phyloP scores from a whole-genome alignment of 805 yeast genomes.

The Saccharomycopsis amapae region DNA sequence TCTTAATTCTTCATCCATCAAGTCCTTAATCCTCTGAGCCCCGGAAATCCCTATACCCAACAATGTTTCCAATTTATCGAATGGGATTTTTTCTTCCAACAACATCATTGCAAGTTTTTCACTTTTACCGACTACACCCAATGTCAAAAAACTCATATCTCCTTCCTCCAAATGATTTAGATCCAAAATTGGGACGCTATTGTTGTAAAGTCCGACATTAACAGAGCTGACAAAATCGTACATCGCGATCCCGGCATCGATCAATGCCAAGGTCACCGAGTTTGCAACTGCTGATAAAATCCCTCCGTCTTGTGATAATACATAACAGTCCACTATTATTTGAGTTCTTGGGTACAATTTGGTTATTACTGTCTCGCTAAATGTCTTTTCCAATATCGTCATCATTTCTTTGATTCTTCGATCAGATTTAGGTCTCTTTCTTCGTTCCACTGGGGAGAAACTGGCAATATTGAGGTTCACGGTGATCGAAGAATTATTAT shows the following conservation, averaged over 20 bases:
- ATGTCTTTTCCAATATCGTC: conserved; percentile 60
- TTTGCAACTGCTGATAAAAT: conserved; percentile 71
- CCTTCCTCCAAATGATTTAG: conserved; percentile 75
- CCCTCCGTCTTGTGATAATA: conserved; percentile 88
- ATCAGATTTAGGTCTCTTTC: conserved; percentile 62
- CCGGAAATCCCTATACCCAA: conserved; percentile 84
- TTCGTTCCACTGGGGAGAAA: conserved; percentile 61
- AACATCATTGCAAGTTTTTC: conserved; percentile 72
- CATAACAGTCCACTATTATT: conserved; percentile 68
- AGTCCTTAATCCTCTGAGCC: conserved; percentile 68
- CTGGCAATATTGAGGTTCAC: conserved; percentile 61
- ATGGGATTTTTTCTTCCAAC: conserved; percentile 77
- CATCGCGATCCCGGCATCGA: conserved; percentile 94
- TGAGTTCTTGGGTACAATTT: conserved; percentile 77
- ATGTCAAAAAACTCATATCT: conserved; percentile 73
- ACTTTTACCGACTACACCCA: conserved; percentile 78
- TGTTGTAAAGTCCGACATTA: conserved; percentile 71
- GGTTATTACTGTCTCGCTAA: conserved; percentile 64
- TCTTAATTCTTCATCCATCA: conserved; percentile 83
- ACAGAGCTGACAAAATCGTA: conserved; percentile 82
- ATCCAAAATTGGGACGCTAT: conserved; percentile 69
- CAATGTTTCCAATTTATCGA: conserved; percentile 70
- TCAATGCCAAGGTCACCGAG: conserved; percentile 79
- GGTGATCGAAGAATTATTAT: conserved; percentile 43
- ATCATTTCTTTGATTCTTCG: conserved; percentile 61